These are phyloP conservation scores for Aspergillus mulundensis DNA, from an alignment of 495 filamentous ascomycete species.

Conservation along the genomic window DNA sequence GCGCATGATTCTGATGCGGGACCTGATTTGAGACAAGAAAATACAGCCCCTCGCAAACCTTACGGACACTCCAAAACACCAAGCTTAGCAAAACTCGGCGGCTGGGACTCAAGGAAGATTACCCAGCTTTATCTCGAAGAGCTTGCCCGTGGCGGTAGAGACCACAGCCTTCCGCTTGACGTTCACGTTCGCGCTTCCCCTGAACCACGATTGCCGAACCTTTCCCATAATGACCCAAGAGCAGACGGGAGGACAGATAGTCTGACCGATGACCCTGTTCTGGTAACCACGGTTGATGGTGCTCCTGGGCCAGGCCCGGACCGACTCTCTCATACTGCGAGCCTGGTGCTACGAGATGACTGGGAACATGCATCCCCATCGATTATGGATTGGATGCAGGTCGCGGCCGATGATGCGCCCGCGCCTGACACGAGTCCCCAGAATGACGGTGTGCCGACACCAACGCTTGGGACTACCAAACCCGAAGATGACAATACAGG, in stretches of 20 bases:
- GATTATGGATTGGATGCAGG: conserved; percentile 52
- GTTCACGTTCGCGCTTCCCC: conserved; percentile 17
- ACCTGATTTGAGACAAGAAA: conserved; percentile 7
- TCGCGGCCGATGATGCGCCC: conserved; percentile 40
- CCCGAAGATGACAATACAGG: conserved; percentile 17
- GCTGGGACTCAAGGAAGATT: conserved; percentile 51
- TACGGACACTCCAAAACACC: conserved; percentile 30
- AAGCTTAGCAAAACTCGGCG: conserved; percentile 46
- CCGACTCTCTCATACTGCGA: conserved; percentile 33
- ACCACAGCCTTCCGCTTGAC: conserved; percentile 21
- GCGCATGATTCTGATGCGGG: conserved; percentile 19
- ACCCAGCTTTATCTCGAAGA: conserved; percentile 53
- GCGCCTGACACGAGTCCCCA: conserved; percentile 19
- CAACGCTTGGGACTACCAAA: conserved; percentile 17
- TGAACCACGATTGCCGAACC: conserved; percentile 15
- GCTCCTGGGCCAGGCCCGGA: conserved; percentile 16
- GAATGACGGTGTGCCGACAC: conserved; percentile 25
- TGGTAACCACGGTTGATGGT: conserved; percentile 29
- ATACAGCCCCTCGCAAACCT: not conserved
- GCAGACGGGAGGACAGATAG: conserved; percentile 22
- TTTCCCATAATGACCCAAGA: conserved; percentile 8
- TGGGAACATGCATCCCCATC: conserved; percentile 55
- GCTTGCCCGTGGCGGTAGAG: conserved; percentile 39
- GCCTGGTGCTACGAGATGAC: conserved; percentile 45
- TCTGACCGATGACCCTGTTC: conserved; percentile 35